A percentile compares a stretch with the other conserved stretches of the same genome.
phyloP scores from a whole-genome alignment of 768 basidiomycete genomes.

The Mycena vulgaris region DNA sequence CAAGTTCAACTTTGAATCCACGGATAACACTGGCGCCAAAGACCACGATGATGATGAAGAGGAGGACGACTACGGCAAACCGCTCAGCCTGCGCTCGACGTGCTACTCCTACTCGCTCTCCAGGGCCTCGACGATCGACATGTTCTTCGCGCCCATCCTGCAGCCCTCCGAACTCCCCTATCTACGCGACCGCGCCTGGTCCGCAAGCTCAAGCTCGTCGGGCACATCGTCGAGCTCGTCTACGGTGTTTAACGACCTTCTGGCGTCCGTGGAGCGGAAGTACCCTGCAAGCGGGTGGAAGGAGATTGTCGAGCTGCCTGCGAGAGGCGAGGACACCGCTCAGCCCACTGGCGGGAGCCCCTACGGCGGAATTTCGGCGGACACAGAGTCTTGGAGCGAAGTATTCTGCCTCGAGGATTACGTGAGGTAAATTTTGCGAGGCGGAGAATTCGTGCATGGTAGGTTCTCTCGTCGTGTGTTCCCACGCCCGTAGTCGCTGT shows the following conservation, averaged over 20 bases:
- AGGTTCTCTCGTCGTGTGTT: too few relatives aligned
- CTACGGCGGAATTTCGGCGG: not conserved
- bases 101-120: not conserved
- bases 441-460: too few relatives aligned
- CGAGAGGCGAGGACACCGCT: not conserved
- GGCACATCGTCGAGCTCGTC: conserved; percentile 2
- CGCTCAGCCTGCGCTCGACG: conserved; percentile 8
- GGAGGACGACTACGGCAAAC: conserved; percentile 2
- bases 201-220: not conserved
- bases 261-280: conserved; percentile 36
- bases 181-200: conserved; percentile 11
- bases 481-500: too few relatives aligned
- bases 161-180: conserved; percentile 22
- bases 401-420: conserved; percentile 24
- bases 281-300: conserved; percentile 25
- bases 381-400: conserved; percentile 23
- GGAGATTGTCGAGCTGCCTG: conserved; percentile 22
- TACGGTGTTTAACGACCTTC: conserved; percentile 31
- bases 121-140: not conserved
- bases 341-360: not conserved
- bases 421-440: conserved; percentile 6
- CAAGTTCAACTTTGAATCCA: not conserved
- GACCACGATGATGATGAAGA: not conserved
- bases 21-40: too few relatives aligned
- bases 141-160: not conserved